A percentile compares a stretch with the other conserved stretches of the same genome.
phyloP scores from a whole-genome alignment of 2,329 filamentous ascomycete genomes.

The Claviceps digitariae region DNA sequence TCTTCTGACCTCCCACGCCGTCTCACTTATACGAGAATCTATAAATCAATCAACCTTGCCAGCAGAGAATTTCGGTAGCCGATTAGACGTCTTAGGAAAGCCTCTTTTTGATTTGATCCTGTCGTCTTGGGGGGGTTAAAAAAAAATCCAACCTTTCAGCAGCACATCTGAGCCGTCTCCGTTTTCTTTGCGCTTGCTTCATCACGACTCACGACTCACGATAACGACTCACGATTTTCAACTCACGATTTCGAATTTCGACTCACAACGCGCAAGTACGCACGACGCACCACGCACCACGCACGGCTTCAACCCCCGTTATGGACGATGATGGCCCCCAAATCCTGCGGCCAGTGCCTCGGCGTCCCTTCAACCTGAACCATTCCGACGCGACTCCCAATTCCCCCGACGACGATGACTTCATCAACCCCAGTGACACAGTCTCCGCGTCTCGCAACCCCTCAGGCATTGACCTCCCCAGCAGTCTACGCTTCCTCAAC shows the following conservation, averaged over 20 bases:
- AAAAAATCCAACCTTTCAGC: too few relatives aligned
- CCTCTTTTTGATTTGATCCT: too few relatives aligned
- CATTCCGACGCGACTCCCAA: slow-evolving; percentile 31
- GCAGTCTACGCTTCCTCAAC: slow-evolving; percentile 22
- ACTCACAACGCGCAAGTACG: too few relatives aligned
- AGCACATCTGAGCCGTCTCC: too few relatives aligned
- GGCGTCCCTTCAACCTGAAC: slow-evolving; percentile 54
- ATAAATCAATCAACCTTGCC: too few relatives aligned
- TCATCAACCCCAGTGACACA: slow-evolving; percentile 15
- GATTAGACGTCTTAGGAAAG: too few relatives aligned
- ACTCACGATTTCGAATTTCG: too few relatives aligned
- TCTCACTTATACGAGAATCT: too few relatives aligned
- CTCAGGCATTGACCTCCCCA: slow-evolving; percentile 17
- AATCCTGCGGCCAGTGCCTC: slow-evolving; percentile 56
- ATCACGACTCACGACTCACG: background rate
- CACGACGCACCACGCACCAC: background rate
- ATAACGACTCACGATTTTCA: too few relatives aligned
- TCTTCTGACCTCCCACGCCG: too few relatives aligned
- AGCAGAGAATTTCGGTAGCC: too few relatives aligned
- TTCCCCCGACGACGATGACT: slow-evolving; percentile 24
- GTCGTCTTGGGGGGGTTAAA: too few relatives aligned
- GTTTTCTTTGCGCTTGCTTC: background rate
- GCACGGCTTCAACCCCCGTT: background rate
- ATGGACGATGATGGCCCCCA: slow-evolving; percentile 35
- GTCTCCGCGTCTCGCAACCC: slow-evolving; percentile 9